These are phyloP conservation scores for Penicillium sp. DNA, from an alignment of 2,329 filamentous ascomycete genomes.

Conservation along the genomic window DNA sequence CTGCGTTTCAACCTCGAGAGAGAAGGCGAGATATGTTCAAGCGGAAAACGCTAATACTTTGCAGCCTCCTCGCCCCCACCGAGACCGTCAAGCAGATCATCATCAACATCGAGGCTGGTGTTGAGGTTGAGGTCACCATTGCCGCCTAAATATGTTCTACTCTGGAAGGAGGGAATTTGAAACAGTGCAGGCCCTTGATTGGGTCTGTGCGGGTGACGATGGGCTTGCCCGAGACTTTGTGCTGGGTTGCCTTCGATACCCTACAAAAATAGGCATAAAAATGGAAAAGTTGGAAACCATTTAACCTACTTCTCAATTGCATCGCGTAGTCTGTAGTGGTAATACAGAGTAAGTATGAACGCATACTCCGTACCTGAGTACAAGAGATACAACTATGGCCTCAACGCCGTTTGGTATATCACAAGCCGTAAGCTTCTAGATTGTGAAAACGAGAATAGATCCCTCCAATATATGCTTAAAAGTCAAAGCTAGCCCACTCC, in stretches of 20 bases:
- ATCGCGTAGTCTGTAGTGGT: neutral
- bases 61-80: conserved; percentile 88
- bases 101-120: conserved; percentile 59
- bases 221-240: conserved; percentile 23
- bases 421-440: neutral
- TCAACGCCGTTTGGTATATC: conserved; percentile 3
- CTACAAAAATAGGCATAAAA: conserved; percentile 37
- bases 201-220: conserved; percentile 25
- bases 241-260: conserved; percentile 32
- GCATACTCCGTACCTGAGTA: neutral
- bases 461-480: conserved; percentile 50
- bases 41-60: conserved; percentile 19
- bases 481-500: conserved; percentile 76
- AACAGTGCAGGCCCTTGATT: conserved; percentile 23
- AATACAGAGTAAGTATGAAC: neutral
- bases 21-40: neutral
- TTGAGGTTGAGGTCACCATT: conserved; percentile 60
- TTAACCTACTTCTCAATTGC: conserved; percentile 9
- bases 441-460: neutral
- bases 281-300: conserved; percentile 39
- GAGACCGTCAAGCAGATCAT: conserved; percentile 68
- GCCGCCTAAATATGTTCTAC: conserved; percentile 49
- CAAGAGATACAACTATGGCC: conserved; percentile 4
- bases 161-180: conserved; percentile 32
- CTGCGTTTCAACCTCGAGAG: neutral